Base-by-base conservation (phyloP, 345 rosid species). In the Salix udensis region DNA sequence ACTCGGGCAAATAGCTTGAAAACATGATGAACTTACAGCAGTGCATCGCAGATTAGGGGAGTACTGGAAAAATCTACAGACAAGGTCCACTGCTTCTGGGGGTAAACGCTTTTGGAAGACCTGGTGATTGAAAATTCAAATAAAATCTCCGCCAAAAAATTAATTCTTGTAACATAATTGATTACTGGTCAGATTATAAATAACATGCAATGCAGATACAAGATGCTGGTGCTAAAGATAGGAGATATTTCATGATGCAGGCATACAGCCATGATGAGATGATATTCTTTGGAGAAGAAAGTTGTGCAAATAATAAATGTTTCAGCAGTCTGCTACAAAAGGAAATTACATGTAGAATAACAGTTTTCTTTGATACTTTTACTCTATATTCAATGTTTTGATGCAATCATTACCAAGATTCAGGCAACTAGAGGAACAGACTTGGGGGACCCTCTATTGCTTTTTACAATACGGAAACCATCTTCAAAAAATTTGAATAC, bases 51-150 rank as follows among this genome's bases (percentile, higher is more conserved):
- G 79, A 84, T 96, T 89, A 7, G 99, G 99, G 58, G 99, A 96
- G 81, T 96, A 93, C 75, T 96, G 99, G 79, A 96, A 92, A 81
- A 96, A 91, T 82, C 98, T 86, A 82, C 97, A 96, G 60, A 96
- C 92, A 66, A 96, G 96, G 79, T 96, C 99, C 66, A 96, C 99
- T 14, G 97, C 99, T 83, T 96, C 99, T 13, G 98, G 98, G 52
- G 99, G 96, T 67, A 96, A 83, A 37, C 94, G 90, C 84, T 96
- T 96, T 80, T 91, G 96, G 81, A 90, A 89, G 40, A 91, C 91
- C 95, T 91, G 85, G 65, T 60, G 24, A 62, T 77, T 48, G 42
- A 67, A 73, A 76, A 75, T 15, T 74, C 31, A 79, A 64, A 46
- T 6, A 3, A 69, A 55, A 73, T 69, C 73, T 23, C 53, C 16